A percentile compares a stretch with the other conserved stretches of the same genome.
Evolutionary conservation across 2,329 filamentous ascomycete species (phyloP).

Genomic region (Diaporthe sp.): DNA sequence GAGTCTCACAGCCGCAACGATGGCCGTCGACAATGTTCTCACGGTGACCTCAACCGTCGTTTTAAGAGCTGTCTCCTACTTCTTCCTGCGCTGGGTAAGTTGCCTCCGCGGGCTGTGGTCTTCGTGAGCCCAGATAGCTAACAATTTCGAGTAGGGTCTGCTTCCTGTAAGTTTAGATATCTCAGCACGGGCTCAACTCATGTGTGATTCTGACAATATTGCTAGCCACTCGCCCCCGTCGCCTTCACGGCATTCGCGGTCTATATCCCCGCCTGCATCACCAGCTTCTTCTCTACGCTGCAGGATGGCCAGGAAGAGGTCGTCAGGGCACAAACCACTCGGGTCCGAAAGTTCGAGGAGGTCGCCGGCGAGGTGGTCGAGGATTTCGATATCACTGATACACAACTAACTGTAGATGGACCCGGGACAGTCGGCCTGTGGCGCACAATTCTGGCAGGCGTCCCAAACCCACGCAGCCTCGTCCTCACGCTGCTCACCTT

Average conservation of each 20-base stretch:
- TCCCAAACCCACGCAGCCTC: constrained; percentile 77
- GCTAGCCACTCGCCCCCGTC: constrained; percentile 43
- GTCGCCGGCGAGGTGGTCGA: constrained; percentile 62
- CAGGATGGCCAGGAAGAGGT: constrained; percentile 70
- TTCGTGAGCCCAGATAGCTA: not conserved
- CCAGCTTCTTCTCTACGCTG: constrained; percentile 66
- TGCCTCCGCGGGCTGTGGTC: not conserved
- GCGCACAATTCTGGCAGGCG: constrained; percentile 71
- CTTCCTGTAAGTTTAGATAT: constrained; percentile 46
- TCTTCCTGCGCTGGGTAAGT: constrained; percentile 73
- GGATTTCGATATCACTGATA: constrained; percentile 68
- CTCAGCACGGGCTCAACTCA: not conserved
- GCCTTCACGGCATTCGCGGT: constrained; percentile 72
- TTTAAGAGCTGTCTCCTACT: constrained; percentile 60
- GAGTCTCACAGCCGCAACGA: constrained; percentile 34
- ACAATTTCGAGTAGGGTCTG: constrained; percentile 42
- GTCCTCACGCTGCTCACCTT: constrained; percentile 75
- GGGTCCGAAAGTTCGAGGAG: constrained; percentile 17
- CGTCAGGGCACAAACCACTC: constrained; percentile 57
- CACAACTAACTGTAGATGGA: constrained; percentile 65
- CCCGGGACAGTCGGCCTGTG: constrained; percentile 50
- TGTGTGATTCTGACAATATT: not conserved
- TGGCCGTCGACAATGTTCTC: constrained; percentile 46
- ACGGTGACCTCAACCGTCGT: constrained; percentile 59
- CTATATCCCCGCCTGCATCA: constrained; percentile 73